phyloP scores from a whole-genome alignment of 2,329 filamentous ascomycete species.

The Trematosphaeria pertusa region DNA sequence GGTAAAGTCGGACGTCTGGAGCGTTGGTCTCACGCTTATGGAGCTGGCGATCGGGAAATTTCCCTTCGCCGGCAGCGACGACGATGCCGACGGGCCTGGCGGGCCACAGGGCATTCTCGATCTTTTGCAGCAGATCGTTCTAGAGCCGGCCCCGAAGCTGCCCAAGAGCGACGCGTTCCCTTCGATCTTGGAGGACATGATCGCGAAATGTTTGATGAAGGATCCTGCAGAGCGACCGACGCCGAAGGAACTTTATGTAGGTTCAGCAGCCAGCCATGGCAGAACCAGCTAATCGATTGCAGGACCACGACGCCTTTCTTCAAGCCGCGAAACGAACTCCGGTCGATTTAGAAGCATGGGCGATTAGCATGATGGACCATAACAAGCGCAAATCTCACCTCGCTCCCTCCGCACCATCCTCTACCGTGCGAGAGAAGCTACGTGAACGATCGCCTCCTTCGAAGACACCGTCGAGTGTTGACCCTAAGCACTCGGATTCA shows the following conservation, averaged over 20 bases:
- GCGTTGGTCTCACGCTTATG: conserved; percentile 94
- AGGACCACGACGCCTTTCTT: conserved; percentile 94
- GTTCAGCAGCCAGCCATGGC: conserved; percentile 42
- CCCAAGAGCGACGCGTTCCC: conserved; percentile 99
- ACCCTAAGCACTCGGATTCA: conserved; percentile 30
- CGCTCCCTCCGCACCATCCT: conserved; percentile 77
- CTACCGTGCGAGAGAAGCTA: conserved; percentile 52
- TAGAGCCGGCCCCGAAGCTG: conserved; percentile 90
- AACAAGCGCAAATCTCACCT: conserved; percentile 96
- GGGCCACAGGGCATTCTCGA: conserved; percentile 93
- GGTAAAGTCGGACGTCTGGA: conserved; percentile 99
- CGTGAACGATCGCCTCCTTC: conserved; percentile 42
- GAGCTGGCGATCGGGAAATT: conserved; percentile 97
- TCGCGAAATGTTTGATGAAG: conserved; percentile 93
- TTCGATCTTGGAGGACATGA: conserved; percentile 92
- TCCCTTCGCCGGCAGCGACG: conserved; percentile 87
- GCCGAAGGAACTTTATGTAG: conserved; percentile 88
- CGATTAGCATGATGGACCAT: conserved; percentile 88
- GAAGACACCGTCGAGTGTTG: conserved; percentile 26
- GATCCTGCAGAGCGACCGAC: conserved; percentile 87
- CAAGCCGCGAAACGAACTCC: conserved; percentile 96
- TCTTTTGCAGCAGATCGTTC: conserved; percentile 94
- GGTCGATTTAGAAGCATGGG: conserved; percentile 92
- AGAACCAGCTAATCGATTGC: conserved; percentile 19
- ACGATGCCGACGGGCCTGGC: conserved; percentile 68